These are phyloP conservation scores for Boletus semigastroideus DNA, from an alignment of 1,284 basidiomycete genomes.

Conservation along the genomic window DNA sequence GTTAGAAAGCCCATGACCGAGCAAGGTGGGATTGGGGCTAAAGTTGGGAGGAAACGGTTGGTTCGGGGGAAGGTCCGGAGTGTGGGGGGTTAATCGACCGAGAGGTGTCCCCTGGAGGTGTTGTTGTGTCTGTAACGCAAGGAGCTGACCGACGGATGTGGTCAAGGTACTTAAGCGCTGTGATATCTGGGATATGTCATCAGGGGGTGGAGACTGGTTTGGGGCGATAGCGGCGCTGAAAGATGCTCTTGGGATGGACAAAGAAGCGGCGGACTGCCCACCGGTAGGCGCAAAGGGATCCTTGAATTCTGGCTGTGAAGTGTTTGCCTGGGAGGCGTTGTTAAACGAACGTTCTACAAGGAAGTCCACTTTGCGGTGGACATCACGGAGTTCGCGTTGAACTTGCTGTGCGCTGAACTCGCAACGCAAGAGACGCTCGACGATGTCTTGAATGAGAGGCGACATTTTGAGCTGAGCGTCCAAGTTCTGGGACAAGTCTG, in stretches of 20 bases:
- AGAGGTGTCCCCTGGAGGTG: constrained; percentile 50
- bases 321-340: constrained; percentile 25
- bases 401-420: constrained; percentile 73
- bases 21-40: constrained; percentile 38
- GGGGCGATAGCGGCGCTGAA: constrained; percentile 62
- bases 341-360: constrained; percentile 66
- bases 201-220: constrained; percentile 59
- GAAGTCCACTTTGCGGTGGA: constrained; percentile 75
- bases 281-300: constrained; percentile 64
- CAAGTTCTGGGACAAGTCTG: constrained; percentile 48
- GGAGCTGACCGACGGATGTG: constrained; percentile 82
- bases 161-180: constrained; percentile 81
- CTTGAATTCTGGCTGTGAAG: constrained; percentile 66
- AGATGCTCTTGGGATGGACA: constrained; percentile 56
- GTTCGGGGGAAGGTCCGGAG: constrained; percentile 49
- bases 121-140: constrained; percentile 74
- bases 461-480: constrained; percentile 73
- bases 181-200: constrained; percentile 76
- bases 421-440: constrained; percentile 72
- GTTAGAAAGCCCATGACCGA: constrained; percentile 59
- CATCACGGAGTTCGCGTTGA: constrained; percentile 69
- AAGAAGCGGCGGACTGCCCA: constrained; percentile 36
- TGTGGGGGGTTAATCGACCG: constrained; percentile 44
- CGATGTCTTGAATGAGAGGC: constrained; percentile 71
- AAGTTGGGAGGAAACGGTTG: constrained; percentile 45